phyloP scores from a whole-genome alignment of 306 rosid genomes.

The Oemleria cerasiformis region DNA sequence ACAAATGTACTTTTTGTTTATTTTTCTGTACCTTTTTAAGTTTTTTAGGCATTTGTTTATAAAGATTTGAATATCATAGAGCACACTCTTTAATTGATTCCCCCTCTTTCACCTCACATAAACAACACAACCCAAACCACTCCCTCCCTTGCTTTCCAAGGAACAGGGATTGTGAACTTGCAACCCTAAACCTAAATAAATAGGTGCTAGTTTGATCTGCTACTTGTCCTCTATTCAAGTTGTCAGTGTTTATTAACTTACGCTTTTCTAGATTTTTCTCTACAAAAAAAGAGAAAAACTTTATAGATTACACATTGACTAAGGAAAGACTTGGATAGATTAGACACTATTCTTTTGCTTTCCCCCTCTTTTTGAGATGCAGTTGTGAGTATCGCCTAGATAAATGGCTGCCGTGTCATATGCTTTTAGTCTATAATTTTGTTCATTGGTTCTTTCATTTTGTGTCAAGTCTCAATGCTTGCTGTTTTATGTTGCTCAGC shows the following conservation, averaged over 20 bases:
- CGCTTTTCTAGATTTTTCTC: too few species aligned
- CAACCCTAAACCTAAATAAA: not conserved
- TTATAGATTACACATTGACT: not conserved
- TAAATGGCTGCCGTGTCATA: slow-evolving; percentile 3
- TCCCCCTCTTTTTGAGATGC: not conserved
- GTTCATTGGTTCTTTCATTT: slow-evolving; percentile 10
- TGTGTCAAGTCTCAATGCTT: not conserved
- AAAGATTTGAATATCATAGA: slow-evolving; percentile 6
- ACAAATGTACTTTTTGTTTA: not conserved
- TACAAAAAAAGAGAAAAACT: too few species aligned
- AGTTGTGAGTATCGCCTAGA: not conserved
- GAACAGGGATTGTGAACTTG: not conserved
- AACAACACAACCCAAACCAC: too few species aligned
- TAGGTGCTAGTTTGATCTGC: not conserved
- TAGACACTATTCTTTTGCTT: not conserved
- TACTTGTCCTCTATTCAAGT: not conserved
- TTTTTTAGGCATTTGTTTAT: not conserved
- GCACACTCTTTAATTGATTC: not conserved
- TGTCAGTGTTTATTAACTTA: not conserved
- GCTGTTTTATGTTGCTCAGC: slow-evolving; percentile 1
- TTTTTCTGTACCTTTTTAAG: slow-evolving; percentile 5
- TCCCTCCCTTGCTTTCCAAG: not conserved
- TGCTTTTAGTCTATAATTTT: slow-evolving; percentile 7
- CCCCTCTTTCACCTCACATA: not conserved
- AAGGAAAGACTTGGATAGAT: not conserved